A percentile compares a stretch with the other conserved stretches of the same genome.
Conservation (phyloP, 768 basidiomycete species). For the Mycena belliarum region DNA sequence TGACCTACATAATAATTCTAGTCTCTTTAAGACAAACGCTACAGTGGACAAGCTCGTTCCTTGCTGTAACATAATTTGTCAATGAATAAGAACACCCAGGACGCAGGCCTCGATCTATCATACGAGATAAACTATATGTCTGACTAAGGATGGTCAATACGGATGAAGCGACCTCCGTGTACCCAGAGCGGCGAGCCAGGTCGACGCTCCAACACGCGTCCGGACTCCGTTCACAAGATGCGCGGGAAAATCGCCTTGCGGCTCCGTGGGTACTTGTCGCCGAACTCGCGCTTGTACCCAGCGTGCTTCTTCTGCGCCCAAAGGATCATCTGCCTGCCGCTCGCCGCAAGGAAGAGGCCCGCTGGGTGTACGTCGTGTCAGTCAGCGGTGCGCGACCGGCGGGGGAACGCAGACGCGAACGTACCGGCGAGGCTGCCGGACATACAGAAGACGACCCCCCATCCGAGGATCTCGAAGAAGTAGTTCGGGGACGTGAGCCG, state of each 20-base stretch:
- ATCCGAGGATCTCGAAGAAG: slow-evolving; percentile 83
- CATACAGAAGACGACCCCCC: slow-evolving; percentile 72
- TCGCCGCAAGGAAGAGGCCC: slow-evolving; percentile 63
- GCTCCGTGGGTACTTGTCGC: slow-evolving; percentile 72
- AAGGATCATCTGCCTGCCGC: slow-evolving; percentile 65
- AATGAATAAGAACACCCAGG: too few relatives aligned
- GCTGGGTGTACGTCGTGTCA: slow-evolving; percentile 39
- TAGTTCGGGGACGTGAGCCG: slow-evolving; percentile 90
- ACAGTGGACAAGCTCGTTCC: too few relatives aligned
- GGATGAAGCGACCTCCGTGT: too few relatives aligned
- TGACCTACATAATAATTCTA: too few relatives aligned
- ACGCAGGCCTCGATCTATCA: too few relatives aligned
- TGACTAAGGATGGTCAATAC: too few relatives aligned
- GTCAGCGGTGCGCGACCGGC: not conserved
- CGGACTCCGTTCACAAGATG: slow-evolving; percentile 53
- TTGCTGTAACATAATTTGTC: too few relatives aligned
- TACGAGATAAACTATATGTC: too few relatives aligned
- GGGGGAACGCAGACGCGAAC: not conserved
- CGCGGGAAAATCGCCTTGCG: slow-evolving; percentile 84
- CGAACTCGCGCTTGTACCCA: slow-evolving; percentile 92
- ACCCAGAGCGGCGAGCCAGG: too few relatives aligned
- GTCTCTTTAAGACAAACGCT: too few relatives aligned
- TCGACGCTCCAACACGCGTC: too few relatives aligned
- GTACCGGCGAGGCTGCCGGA: slow-evolving; percentile 76
- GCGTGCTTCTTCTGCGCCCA: slow-evolving; percentile 94